Evolutionary conservation across 1,284 basidiomycete genomes (phyloP).

Genomic region (Wolfiporia cocos): DNA sequence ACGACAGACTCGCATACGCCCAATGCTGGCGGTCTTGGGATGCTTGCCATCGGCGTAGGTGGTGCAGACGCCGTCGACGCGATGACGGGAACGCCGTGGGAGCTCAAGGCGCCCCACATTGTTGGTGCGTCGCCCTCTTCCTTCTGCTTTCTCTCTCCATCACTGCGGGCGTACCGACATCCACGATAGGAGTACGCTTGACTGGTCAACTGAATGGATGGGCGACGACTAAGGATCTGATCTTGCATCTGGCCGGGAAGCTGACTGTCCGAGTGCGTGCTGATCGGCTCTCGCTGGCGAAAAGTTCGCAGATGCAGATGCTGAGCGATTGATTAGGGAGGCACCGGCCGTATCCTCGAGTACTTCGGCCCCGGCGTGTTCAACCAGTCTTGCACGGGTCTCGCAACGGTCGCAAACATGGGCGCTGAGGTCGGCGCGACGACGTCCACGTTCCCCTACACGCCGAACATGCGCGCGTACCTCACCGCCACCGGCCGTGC

Average conservation of each 20-base stretch:
- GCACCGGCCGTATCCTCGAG: slow-evolving; percentile 94
- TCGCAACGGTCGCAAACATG: slow-evolving; percentile 98
- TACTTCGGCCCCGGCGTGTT: slow-evolving; percentile 96
- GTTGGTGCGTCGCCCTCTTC: slow-evolving; percentile 47
- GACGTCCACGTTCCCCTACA: slow-evolving; percentile 97
- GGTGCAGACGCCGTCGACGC: slow-evolving; percentile 99
- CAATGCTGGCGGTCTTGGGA: slow-evolving; percentile 96
- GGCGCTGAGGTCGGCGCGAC: slow-evolving; percentile 99
- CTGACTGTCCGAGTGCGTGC: slow-evolving; percentile 83
- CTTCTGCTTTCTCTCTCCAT: no score
- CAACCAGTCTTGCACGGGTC: slow-evolving; percentile 90
- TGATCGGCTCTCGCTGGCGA: background rate
- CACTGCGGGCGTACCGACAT: background rate
- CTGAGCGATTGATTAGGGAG: slow-evolving; percentile 50
- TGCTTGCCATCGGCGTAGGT: slow-evolving; percentile 97
- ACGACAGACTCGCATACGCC: slow-evolving; percentile 91
- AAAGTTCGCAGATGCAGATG: background rate
- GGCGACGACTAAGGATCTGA: slow-evolving; percentile 96
- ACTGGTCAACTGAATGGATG: slow-evolving; percentile 88
- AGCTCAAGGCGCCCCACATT: slow-evolving; percentile 90
- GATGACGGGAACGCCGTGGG: slow-evolving; percentile 98
- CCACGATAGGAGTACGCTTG: slow-evolving; percentile 68
- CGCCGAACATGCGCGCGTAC: slow-evolving; percentile 84
- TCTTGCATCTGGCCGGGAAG: slow-evolving; percentile 90
- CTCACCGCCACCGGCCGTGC: slow-evolving; percentile 86